Base-by-base conservation (phyloP, 2,329 filamentous ascomycete species). In the Conoideocrella luteorostrata region DNA sequence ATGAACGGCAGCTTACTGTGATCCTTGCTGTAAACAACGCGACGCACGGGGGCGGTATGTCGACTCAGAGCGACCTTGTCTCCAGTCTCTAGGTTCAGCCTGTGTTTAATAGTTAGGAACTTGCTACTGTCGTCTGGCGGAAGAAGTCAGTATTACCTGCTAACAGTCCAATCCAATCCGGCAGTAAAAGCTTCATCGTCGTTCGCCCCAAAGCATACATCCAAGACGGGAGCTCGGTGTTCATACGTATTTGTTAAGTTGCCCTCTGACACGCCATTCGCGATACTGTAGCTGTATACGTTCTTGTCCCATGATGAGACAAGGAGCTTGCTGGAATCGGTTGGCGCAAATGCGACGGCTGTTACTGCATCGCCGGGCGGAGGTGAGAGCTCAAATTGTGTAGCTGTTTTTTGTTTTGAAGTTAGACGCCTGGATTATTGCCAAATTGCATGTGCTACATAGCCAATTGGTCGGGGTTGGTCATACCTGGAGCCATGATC, bases 241-340 rank as follows among this genome's bases (percentile, higher is more conserved):
- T 89, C 83, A 57, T 84, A 88, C 51, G 83, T 87, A 51, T 79
- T 77, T 24, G 90, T 58, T 23, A 94, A 72, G 34, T 55, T 60
- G 20, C 58, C 52, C 43, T 76, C 77, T 6, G 80, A 82, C 17
- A 65, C 62, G 36, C 77, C 72, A 50, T 76, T 73, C 15, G 71
- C 68, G 47, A 84, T 77, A 59, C 95, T 87, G 72, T 97, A 97
- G 41, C 91, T 74, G 66, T 96, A 95, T 44, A 95, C 80, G 62
- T 88, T 80, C 65, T 83, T 88, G 67, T 97, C 91, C 93, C 93
- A 98, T 44, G 89, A 95, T 10, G 90, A 85, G 55, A 91, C 90
- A n/a, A 94, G 78, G 29, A 98, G 76, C 54, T 82, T 84, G 43
- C 75, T 80, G 3, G 83, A 76, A n/a, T 82, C 80, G 48, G 75